Percentiles rank a stretch among this genome's conserved stretches.
Evolutionary conservation across 2,329 filamentous ascomycete species (phyloP).

Genomic region (Stagonosporopsis cucurbitacearum): DNA sequence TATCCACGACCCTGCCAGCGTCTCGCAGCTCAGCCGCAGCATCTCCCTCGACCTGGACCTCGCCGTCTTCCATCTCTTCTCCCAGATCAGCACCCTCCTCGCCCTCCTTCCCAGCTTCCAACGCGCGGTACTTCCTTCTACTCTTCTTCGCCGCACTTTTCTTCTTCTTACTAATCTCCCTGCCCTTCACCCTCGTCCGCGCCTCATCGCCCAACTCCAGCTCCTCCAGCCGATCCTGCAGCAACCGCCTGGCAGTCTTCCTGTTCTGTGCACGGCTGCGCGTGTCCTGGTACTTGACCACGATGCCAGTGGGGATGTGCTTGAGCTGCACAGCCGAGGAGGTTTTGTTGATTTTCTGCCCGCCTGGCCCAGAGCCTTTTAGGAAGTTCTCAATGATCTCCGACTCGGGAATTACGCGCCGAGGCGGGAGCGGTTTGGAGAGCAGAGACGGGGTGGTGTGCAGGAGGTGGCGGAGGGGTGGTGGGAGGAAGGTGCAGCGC

Average conservation of each 20-base stretch:
- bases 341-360: conserved; percentile 99
- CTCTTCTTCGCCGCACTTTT: conserved; percentile 83
- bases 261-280: conserved; percentile 86
- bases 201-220: conserved; percentile 73
- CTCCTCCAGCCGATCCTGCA: conserved; percentile 80
- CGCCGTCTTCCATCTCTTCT: conserved; percentile 53
- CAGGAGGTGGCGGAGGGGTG: conserved; percentile 16
- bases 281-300: conserved; percentile 93
- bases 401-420: conserved; percentile 74
- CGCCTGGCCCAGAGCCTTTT: conserved; percentile 89
- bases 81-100: conserved; percentile 76
- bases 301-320: conserved; percentile 87
- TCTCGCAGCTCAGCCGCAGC: conserved; percentile 16
- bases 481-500: conserved; percentile 23
- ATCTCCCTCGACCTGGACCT: conserved; percentile 56
- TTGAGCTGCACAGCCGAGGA: conserved; percentile 92
- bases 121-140: conserved; percentile 71
- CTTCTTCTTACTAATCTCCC: conserved; percentile 70
- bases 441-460: conserved; percentile 13
- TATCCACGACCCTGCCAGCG: not conserved
- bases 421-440: conserved; percentile 63
- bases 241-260: conserved; percentile 77
- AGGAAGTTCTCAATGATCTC: conserved; percentile 87
- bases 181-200: conserved; percentile 68
- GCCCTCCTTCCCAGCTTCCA: conserved; percentile 15